Conservation (phyloP, 495 filamentous ascomycete species). For the Neurospora sp. region DNA sequence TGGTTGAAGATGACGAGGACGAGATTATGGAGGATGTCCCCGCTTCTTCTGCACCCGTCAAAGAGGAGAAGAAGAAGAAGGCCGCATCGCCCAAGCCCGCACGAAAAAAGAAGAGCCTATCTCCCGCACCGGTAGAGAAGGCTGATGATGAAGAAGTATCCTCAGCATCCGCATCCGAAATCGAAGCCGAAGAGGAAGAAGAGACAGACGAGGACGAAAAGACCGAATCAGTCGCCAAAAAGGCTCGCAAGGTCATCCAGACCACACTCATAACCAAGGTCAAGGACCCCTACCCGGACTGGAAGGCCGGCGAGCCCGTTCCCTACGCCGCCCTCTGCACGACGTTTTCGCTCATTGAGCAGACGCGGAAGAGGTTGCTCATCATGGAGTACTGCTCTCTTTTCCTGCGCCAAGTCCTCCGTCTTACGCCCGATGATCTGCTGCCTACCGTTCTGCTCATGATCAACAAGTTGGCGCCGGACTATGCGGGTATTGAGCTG, state of each 20-base stretch:
- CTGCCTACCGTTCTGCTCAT: slow-evolving; percentile 83
- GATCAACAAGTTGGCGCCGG: slow-evolving; percentile 95
- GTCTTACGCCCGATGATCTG: slow-evolving; percentile 81
- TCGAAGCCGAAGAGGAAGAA: slow-evolving; percentile 42
- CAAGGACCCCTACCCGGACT: slow-evolving; percentile 87
- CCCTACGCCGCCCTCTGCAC: slow-evolving; percentile 92
- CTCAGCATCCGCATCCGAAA: slow-evolving; percentile 44
- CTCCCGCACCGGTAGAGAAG: slow-evolving; percentile 12
- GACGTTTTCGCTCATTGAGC: slow-evolving; percentile 86
- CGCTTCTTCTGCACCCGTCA: slow-evolving; percentile 3
- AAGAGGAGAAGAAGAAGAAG: slow-evolving; percentile 13
- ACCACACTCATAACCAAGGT: slow-evolving; percentile 51
- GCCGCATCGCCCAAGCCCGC: slow-evolving; percentile 6
- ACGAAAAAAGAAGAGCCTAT: slow-evolving; percentile 13
- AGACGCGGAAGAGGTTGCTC: slow-evolving; percentile 80
- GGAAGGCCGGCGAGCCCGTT: slow-evolving; percentile 77
- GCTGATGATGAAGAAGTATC: slow-evolving; percentile 33
- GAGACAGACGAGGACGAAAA: slow-evolving; percentile 56
- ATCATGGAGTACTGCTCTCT: slow-evolving; percentile 82
- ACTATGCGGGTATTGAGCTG: slow-evolving; percentile 91
- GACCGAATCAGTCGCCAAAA: slow-evolving; percentile 63
- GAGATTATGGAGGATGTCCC: slow-evolving; percentile 27
- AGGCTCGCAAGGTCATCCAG: slow-evolving; percentile 77
- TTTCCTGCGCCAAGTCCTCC: slow-evolving; percentile 85
- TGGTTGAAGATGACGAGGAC: slow-evolving; percentile 35